Evolutionary conservation across 371 early-diverging fungal genomes (phyloP).

Genomic region (Lichtheimia ornata): DNA sequence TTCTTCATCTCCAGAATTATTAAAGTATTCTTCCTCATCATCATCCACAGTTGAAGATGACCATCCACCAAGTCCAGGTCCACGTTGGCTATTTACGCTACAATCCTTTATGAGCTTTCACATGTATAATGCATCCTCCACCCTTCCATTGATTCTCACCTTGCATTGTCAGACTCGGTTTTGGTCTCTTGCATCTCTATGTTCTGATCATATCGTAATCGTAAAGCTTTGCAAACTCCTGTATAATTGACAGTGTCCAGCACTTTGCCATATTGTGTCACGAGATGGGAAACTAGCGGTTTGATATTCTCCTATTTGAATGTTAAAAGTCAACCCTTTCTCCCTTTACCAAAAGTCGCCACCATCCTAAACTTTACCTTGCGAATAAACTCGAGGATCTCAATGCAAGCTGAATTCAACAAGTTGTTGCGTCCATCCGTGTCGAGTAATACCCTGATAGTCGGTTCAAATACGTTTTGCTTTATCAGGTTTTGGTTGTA

Average conservation of each 20-base stretch:
- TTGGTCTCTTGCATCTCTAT: slow-evolving; percentile 20
- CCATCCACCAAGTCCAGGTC: slow-evolving; percentile 55
- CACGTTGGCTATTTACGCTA: not conserved
- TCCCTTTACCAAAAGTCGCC: not conserved
- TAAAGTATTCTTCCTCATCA: slow-evolving; percentile 87
- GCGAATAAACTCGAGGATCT: slow-evolving; percentile 80
- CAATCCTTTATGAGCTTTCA: not conserved
- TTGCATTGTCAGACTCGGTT: slow-evolving; percentile 19
- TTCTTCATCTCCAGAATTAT: slow-evolving; percentile 69
- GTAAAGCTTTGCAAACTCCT: slow-evolving; percentile 57
- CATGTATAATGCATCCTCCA: too few species aligned
- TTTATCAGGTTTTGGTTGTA: slow-evolving; percentile 70
- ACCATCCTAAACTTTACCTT: slow-evolving; percentile 44
- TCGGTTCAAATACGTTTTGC: slow-evolving; percentile 66
- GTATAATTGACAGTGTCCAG: slow-evolving; percentile 66
- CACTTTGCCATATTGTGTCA: slow-evolving; percentile 60
- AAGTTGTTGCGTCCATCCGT: slow-evolving; percentile 76
- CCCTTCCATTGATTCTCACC: slow-evolving; percentile 6
- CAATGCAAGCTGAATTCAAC: slow-evolving; percentile 86
- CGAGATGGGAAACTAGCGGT: slow-evolving; percentile 70
- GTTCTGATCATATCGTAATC: slow-evolving; percentile 63
- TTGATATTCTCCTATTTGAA: slow-evolving; percentile 65
- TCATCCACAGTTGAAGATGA: slow-evolving; percentile 62
- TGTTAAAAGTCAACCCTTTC: not conserved
- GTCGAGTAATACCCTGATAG: slow-evolving; percentile 64